Percentiles rank a stretch among this genome's conserved stretches.
phyloP scores from a whole-genome alignment of 176 grass and related monocot species.

The Oryza australiensis region DNA sequence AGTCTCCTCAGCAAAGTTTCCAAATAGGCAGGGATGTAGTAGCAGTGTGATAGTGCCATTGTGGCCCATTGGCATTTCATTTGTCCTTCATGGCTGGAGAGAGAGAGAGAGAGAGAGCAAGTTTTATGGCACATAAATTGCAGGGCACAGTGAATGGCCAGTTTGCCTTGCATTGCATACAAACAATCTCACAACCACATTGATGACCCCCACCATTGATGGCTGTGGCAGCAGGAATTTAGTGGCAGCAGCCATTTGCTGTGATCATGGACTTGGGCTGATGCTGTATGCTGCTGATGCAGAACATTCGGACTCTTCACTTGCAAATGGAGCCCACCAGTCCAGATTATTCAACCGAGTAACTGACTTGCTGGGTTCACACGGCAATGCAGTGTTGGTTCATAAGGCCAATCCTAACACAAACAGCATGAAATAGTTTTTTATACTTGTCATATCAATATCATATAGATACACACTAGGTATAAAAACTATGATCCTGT shows the following conservation, averaged over 20 bases:
- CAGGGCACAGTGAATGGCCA: constrained; percentile 60
- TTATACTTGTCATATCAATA: no score
- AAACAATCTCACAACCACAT: constrained; percentile 33
- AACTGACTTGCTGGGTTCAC: constrained; percentile 16
- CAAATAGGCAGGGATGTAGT: constrained; percentile 20
- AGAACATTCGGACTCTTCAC: constrained; percentile 32
- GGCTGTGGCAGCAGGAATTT: constrained; percentile 41
- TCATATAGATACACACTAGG: no score
- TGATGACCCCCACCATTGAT: constrained; percentile 44
- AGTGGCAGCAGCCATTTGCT: constrained; percentile 48
- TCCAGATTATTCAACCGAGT: constrained; percentile 2
- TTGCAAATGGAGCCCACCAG: constrained; percentile 1
- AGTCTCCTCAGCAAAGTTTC: constrained; percentile 17
- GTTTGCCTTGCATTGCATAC: constrained; percentile 40
- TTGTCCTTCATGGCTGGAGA: neutral
- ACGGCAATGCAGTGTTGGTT: neutral
- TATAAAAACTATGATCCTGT: no score
- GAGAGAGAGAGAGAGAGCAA: neutral
- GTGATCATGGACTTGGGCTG: constrained; percentile 43
- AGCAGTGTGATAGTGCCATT: constrained; percentile 5
- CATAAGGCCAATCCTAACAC: no score
- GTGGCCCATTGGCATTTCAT: constrained; percentile 23
- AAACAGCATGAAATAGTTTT: no score
- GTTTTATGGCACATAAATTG: constrained; percentile 56
- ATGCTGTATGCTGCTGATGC: constrained; percentile 12